Conservation (phyloP, 257 asterid genomes). For the Echium plantagineum region DNA sequence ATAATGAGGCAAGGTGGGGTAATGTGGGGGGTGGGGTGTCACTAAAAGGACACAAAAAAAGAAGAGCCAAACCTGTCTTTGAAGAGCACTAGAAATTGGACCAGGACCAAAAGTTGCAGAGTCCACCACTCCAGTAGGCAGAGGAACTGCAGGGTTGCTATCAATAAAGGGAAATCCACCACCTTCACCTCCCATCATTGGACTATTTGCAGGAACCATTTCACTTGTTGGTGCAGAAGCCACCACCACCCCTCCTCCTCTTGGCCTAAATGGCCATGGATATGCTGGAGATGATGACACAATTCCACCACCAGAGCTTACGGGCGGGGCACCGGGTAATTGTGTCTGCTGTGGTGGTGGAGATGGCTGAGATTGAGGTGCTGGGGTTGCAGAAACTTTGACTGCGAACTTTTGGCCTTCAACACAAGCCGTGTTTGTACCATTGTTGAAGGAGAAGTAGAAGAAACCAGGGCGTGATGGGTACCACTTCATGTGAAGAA, state of each 20-base stretch:
- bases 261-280: conserved; percentile 83
- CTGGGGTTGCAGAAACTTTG: conserved; percentile 27
- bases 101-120: conserved; percentile 72
- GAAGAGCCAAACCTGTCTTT: conserved; percentile 25
- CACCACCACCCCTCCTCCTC: conserved; percentile 23
- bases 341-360: conserved; percentile 11
- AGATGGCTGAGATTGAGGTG: conserved; percentile 14
- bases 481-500: conserved; percentile 58
- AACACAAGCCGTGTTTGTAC: conserved; percentile 46
- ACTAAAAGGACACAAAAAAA: no score
- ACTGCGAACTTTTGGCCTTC: conserved; percentile 60
- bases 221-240: conserved; percentile 44
- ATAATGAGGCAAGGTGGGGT: no score
- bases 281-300: conserved; percentile 80
- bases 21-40: no score
- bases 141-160: conserved; percentile 92
- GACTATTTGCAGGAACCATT: conserved; percentile 30
- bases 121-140: conserved; percentile 95
- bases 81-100: conserved; percentile 34
- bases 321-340: conserved; percentile 23
- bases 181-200: conserved; percentile 38
- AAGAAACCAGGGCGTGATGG: conserved; percentile 63
- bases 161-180: conserved; percentile 66
- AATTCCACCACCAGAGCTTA: conserved; percentile 30
- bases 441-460: conserved; percentile 86